A percentile compares a stretch with the other conserved stretches of the same genome.
Conservation (phyloP, 352 stramenopile genomes). For the Globisporangium orthogonon region DNA sequence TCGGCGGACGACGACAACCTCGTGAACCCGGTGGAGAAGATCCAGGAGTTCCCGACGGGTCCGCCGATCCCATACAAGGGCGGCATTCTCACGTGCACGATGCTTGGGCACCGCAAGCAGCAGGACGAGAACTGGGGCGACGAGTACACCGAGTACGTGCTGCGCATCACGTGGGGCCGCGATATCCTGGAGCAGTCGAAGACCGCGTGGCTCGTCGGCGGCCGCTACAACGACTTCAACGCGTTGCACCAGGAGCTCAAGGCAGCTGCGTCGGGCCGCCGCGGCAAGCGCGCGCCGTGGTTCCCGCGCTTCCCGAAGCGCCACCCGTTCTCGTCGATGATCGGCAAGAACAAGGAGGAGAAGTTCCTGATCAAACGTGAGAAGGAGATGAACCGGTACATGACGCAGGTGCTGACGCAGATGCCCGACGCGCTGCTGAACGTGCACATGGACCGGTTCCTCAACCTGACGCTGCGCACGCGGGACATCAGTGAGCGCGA, state of each 20-base stretch:
- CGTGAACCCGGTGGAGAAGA: conserved; percentile 79
- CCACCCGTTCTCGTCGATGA: conserved; percentile 88
- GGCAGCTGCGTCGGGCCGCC: conserved; percentile 70
- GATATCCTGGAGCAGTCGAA: conserved; percentile 87
- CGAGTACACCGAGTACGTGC: conserved; percentile 87
- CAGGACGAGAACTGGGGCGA: conserved; percentile 88
- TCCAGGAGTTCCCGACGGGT: conserved; percentile 87
- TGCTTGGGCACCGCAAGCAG: conserved; percentile 84
- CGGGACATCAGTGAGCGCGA: conserved; percentile 86
- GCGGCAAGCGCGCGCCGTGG: conserved; percentile 84
- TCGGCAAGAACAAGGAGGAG: conserved; percentile 88
- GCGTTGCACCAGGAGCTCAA: conserved; percentile 87
- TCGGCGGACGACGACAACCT: conserved; percentile 85
- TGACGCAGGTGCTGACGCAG: conserved; percentile 88
- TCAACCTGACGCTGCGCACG: conserved; percentile 84
- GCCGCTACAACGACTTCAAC: conserved; percentile 90
- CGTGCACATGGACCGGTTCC: conserved; percentile 86
- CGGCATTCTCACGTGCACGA: conserved; percentile 85
- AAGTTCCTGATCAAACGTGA: conserved; percentile 90
- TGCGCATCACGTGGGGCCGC: conserved; percentile 83
- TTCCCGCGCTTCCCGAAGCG: conserved; percentile 88
- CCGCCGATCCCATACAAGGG: conserved; percentile 89
- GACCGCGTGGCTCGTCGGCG: conserved; percentile 83
- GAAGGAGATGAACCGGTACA: conserved; percentile 89
- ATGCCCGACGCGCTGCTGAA: conserved; percentile 87